phyloP scores from a whole-genome alignment of 768 basidiomycete genomes.

The Termitomyces sp. region DNA sequence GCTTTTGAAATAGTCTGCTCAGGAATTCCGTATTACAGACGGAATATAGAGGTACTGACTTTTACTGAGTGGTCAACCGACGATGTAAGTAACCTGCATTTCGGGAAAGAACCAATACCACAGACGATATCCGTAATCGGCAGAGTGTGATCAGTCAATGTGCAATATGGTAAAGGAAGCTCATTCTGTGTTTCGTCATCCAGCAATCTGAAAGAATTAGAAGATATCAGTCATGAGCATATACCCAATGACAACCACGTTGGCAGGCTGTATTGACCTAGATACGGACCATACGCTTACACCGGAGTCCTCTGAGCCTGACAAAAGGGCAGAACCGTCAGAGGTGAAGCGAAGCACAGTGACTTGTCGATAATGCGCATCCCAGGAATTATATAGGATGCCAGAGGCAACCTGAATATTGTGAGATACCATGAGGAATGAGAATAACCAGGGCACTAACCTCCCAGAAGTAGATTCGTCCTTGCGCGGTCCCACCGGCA shows the following conservation, averaged over 20 bases:
- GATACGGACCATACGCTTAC: constrained; percentile 87
- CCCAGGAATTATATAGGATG: constrained; percentile 87
- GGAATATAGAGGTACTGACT: constrained; percentile 32
- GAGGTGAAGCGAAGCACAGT: constrained; percentile 77
- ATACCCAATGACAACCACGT: neutral
- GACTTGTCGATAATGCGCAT: constrained; percentile 92
- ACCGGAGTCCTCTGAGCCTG: constrained; percentile 88
- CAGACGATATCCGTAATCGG: constrained; percentile 79
- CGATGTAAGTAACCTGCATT: constrained; percentile 71
- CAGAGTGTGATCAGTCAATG: constrained; percentile 87
- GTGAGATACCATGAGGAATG: neutral
- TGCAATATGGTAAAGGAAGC: constrained; percentile 69
- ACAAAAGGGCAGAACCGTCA: constrained; percentile 75
- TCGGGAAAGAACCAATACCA: constrained; percentile 76
- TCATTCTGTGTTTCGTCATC: constrained; percentile 74
- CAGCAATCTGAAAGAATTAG: constrained; percentile 48
- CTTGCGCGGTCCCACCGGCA: constrained; percentile 84
- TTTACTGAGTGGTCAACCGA: constrained; percentile 91
- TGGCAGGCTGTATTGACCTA: constrained; percentile 47
- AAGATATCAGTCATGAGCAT: neutral
- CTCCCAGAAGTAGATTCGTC: constrained; percentile 96
- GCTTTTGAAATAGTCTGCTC: constrained; percentile 30
- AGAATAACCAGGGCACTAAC: constrained; percentile 27
- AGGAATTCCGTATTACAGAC: neutral
- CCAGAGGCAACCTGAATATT: constrained; percentile 76